phyloP scores from a whole-genome alignment of 1,139 yeast genomes.

The Spathaspora sp. region DNA sequence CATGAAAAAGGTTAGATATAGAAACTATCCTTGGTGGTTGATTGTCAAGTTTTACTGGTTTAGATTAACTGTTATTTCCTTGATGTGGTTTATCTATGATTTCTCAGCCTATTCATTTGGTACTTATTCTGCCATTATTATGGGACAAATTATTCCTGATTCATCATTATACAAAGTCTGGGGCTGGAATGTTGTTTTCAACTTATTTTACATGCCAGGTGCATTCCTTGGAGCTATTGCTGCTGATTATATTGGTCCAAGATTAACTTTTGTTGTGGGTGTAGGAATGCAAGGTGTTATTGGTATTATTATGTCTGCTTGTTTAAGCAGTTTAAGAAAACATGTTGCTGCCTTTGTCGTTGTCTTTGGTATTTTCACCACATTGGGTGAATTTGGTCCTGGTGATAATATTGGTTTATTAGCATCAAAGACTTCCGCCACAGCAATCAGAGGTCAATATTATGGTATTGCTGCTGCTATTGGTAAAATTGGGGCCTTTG shows the following conservation, averaged over 20 bases:
- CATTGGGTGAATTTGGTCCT: conserved; percentile 92
- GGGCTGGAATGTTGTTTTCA: conserved; percentile 92
- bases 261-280: conserved; percentile 72
- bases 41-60: conserved; percentile 83
- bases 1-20: conserved; percentile 54
- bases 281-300: conserved; percentile 70
- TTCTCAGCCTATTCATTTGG: conserved; percentile 87
- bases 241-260: conserved; percentile 88
- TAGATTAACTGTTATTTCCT: conserved; percentile 65
- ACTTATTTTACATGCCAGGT: conserved; percentile 88
- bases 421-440: conserved; percentile 83
- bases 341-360: conserved; percentile 79
- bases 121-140: conserved; percentile 70
- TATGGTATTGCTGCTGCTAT: conserved; percentile 90
- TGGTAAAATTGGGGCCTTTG: conserved; percentile 91
- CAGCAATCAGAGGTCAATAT: conserved; percentile 86
- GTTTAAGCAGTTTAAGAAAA: conserved; percentile 52
- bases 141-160: conserved; percentile 54
- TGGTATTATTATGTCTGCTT: conserved; percentile 86
- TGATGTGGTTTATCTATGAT: conserved; percentile 91
- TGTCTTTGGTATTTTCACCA: conserved; percentile 79
- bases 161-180: conserved; percentile 60
- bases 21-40: conserved; percentile 60
- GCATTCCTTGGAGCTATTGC: conserved; percentile 77
- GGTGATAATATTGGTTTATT: conserved; percentile 90